Conservation (phyloP, 345 rosid genomes). For the Reutealis trisperma region DNA sequence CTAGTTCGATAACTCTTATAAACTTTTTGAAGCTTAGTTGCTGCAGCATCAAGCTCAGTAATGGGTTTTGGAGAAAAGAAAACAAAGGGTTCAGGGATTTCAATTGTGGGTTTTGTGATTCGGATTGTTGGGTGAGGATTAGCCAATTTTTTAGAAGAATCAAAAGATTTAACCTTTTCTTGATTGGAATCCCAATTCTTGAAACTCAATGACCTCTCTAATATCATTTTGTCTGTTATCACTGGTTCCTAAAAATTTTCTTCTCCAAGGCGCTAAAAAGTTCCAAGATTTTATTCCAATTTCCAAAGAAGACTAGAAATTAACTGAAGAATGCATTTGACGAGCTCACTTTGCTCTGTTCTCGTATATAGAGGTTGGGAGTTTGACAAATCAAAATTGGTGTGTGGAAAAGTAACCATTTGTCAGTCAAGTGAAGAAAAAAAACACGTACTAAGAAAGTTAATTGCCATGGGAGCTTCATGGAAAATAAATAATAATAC, state of each 20-base stretch:
- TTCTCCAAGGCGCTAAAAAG: not conserved
- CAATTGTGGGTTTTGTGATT: conserved; percentile 44
- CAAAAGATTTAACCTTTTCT: conserved; percentile 13
- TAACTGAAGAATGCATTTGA: not conserved
- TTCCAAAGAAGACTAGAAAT: not conserved
- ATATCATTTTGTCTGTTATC: not conserved
- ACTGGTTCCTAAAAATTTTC: too few relatives aligned
- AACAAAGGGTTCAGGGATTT: conserved; percentile 45
- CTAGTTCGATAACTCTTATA: conserved; percentile 54
- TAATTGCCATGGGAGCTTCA: conserved; percentile 16
- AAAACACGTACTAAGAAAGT: too few relatives aligned
- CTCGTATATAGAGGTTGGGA: not conserved
- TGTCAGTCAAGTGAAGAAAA: not conserved
- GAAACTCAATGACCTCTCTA: conserved; percentile 45
- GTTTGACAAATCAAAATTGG: conserved; percentile 31
- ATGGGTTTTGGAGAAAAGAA: conserved; percentile 59
- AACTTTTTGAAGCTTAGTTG: conserved; percentile 47
- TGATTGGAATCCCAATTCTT: conserved; percentile 36
- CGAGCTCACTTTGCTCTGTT: too few relatives aligned
- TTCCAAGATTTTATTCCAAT: not conserved
- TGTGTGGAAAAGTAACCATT: not conserved
- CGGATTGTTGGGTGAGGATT: conserved; percentile 31
- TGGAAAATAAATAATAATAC: conserved; percentile 16
- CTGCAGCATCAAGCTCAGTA: conserved; percentile 67
- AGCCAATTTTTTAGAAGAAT: conserved; percentile 3